Conservation (phyloP, 306 rosid genomes). For the Acacia acuminata region DNA sequence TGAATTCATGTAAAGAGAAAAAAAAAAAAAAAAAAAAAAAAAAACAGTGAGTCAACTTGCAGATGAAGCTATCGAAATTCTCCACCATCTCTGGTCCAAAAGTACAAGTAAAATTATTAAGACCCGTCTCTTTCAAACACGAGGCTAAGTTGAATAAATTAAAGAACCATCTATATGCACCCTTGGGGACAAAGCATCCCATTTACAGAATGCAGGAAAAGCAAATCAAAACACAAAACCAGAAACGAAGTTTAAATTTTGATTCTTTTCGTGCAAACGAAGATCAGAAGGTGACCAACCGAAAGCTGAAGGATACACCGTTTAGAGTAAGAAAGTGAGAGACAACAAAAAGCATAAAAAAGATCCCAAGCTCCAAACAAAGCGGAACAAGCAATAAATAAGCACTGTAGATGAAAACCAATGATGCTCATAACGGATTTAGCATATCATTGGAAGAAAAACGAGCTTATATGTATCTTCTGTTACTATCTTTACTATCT, state of each 20-base stretch:
- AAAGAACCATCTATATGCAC: neutral
- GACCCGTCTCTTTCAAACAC: constrained; percentile 24
- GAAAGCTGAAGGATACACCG: constrained; percentile 2
- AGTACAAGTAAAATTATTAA: constrained; percentile 36
- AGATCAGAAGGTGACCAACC: constrained; percentile 11
- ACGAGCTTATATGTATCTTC: neutral
- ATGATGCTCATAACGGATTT: constrained; percentile 4
- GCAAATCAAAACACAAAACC: constrained; percentile 20
- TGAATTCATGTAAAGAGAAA: constrained; percentile 30
- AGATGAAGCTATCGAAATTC: constrained; percentile 46
- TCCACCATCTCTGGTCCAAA: constrained; percentile 28
- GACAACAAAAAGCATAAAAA: constrained; percentile 23
- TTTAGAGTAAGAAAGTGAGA: constrained; percentile 15
- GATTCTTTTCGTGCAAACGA: neutral
- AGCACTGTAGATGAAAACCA: constrained; percentile 26
- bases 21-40: too few relatives aligned
- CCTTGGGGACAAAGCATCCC: neutral
- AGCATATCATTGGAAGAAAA: neutral
- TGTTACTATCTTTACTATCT: neutral
- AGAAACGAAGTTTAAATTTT: constrained; percentile 14
- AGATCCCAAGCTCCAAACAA: constrained; percentile 10
- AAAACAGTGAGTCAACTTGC: constrained; percentile 21
- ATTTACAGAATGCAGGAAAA: constrained; percentile 8
- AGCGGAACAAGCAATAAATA: constrained; percentile 17
- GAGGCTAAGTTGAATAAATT: constrained; percentile 2